Evolutionary conservation across 176 grass and related monocot genomes (phyloP), one percentile per base, ranked within the genome.

Genomic region (Saccharum officinarum): DNA sequence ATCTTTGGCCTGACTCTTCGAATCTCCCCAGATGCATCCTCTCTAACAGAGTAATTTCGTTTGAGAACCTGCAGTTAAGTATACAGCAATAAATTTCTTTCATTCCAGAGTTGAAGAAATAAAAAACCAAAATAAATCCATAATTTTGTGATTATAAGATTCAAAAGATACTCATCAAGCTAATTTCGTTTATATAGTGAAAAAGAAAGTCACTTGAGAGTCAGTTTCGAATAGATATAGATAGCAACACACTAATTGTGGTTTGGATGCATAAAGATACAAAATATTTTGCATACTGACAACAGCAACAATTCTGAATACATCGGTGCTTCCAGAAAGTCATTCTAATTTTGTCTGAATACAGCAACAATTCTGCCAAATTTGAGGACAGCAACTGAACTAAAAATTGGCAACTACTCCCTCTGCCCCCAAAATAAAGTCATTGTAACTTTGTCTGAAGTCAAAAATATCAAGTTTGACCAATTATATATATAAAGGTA

Each of bases 1-100:
- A 86, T 47, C 78, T 71, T 92, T 71, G 88, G 82, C 41, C 86
- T 92, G 25, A 94, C 76, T 90, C 90, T 92, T 73, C 88, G 82
- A 70, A 83, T 40, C 44, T 83, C 86, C 8, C 66, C 90, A 31
- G 49, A 83, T 7, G 47, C 85, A 74, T 85, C 77, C 11, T n/a
- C 68, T 37, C 68, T 70, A n/a, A 38, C 47, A 89, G 87, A 85
- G 57, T 78, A 92, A 33, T 69, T 91, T 85, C 90, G 55, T 78
- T 94, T 94, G 38, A 80, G 22, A 86, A 84, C 72, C 92, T 94
- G 77, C 63, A 77, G 49, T 74, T 23, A 77, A 81, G 36, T 71
- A 49, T 77, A 47, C 69, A 67, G 26, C 75, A 68, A 54, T 54
- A 71, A 76, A 18, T 45, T 54, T 73, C 23, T 59, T 15, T 47